Evolutionary conservation across 225 moss, liverwort and hornwort genomes (phyloP), one percentile per base, ranked within the genome.

Genomic region (Anthoceros angustus): DNA sequence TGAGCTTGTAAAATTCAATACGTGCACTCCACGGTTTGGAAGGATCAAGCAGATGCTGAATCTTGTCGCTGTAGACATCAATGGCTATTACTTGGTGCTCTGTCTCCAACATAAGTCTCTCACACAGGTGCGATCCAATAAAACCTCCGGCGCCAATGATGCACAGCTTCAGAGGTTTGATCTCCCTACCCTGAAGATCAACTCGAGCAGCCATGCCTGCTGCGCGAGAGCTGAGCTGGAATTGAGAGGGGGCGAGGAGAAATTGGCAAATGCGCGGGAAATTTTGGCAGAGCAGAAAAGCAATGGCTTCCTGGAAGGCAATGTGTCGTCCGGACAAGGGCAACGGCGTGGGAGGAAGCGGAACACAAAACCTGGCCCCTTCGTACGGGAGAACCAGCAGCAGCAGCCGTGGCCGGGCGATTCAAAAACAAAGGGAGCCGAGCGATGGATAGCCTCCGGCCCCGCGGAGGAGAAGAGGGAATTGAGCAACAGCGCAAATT

Each of bases 61-160:
- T 86, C 72, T 86, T 86, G 70, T 79, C 81, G 3, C 81, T 63
- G 43, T 81, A 70, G 21, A 86, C 74, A 55, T 83, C 86, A 16
- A 86, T 65, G 23, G 81, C 86, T 7, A 76, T 12, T 18, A 81
- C 81, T 7, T 26, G 66, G 48, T 86, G 84, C 0, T 73, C 73
- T 16, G 84, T 84, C 23, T 84, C 79, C 14, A 65, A 66, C 81
- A 86, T 74, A 66, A 86, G 61, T 70, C 75, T 78, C 67, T 86
- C 86, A 39, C 86, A 86, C 68, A 84, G 71, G 64, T 86, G 86
- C 42, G 86, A 86, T 0, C 86, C 86, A 26, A 86, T 86, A 71
- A 86, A 86, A 0, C 86, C 86, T 0, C 81, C 83, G 1, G 81
- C 83, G 0, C 86, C 83, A 41, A 86, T 83, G 61, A 83, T 61